phyloP scores from a whole-genome alignment of 176 grass and related monocot species.

The maize (Zea mays) region DNA sequence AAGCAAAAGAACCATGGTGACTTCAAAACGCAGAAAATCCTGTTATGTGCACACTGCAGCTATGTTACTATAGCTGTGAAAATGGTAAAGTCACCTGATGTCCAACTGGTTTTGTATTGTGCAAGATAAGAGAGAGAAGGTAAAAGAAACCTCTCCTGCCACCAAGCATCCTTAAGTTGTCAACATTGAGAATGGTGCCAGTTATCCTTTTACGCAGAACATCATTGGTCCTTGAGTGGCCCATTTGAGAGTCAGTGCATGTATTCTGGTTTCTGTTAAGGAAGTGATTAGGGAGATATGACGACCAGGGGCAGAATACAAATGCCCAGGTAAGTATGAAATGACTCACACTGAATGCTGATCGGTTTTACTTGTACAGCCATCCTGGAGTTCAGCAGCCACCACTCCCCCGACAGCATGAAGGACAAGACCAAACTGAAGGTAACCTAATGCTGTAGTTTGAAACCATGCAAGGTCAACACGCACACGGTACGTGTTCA shows the following conservation, averaged over 20 bases:
- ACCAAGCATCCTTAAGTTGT: slow-evolving; percentile 58
- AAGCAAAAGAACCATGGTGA: slow-evolving; percentile 31
- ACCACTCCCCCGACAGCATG: slow-evolving; percentile 43
- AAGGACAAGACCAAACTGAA: slow-evolving; percentile 82
- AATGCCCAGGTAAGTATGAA: slow-evolving; percentile 29
- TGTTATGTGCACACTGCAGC: slow-evolving; percentile 18
- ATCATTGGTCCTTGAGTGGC: slow-evolving; percentile 49
- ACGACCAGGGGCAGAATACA: slow-evolving; percentile 4
- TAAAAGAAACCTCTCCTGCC: slow-evolving; percentile 65
- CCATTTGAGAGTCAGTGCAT: slow-evolving; percentile 48
- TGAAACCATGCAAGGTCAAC: slow-evolving; percentile 90
- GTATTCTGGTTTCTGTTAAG: slow-evolving; percentile 48
- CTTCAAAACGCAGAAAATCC: slow-evolving; percentile 14
- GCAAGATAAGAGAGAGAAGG: slow-evolving; percentile 80
- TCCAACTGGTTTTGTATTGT: slow-evolving; percentile 88
- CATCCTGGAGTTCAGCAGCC: slow-evolving; percentile 45
- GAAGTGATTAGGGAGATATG: slow-evolving; percentile 25
- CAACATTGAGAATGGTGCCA: slow-evolving; percentile 55
- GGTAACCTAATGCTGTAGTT: slow-evolving; percentile 76
- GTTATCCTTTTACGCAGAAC: slow-evolving; percentile 55
- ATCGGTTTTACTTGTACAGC: slow-evolving; percentile 44
- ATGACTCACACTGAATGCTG: slow-evolving; percentile 60
- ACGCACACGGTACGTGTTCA: slow-evolving; percentile 47
- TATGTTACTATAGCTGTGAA: neutral
- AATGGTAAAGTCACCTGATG: slow-evolving; percentile 64